Conservation (phyloP, 1,139 yeast species). For the Pneumocystis carinii region DNA sequence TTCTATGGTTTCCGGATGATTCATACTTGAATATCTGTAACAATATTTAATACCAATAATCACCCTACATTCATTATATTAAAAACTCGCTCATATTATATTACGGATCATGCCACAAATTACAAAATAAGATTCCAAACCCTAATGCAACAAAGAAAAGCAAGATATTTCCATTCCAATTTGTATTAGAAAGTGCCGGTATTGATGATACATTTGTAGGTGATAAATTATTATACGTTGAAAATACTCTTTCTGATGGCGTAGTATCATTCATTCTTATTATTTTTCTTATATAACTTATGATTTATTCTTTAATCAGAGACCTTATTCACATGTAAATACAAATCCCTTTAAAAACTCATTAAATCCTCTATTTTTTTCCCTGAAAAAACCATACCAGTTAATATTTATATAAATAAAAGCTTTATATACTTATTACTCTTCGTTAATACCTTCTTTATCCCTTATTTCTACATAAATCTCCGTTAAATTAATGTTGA, state of each 20-base stretch:
- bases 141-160: slow-evolving; percentile 29
- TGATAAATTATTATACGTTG: neutral
- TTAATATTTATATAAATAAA: neutral
- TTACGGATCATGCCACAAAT: slow-evolving; percentile 20
- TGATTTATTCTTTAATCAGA: neutral
- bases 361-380: neutral
- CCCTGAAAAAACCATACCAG: neutral
- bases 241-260: neutral
- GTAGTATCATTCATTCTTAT: neutral
- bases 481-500: neutral
- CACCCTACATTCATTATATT: slow-evolving; percentile 10
- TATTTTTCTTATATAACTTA: neutral
- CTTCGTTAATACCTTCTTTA: neutral
- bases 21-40: slow-evolving; percentile 19
- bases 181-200: neutral
- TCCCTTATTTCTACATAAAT: neutral
- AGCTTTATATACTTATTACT: neutral
- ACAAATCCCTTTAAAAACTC: neutral
- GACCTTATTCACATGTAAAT: neutral
- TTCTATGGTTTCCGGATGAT: slow-evolving; percentile 15
- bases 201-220: neutral
- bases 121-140: slow-evolving; percentile 26
- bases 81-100: no score
- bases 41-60: slow-evolving; percentile 26
- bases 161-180: slow-evolving; percentile 8